Base-by-base conservation (phyloP, 805 yeast genomes). In the Schwanniomyces vanrijiae region DNA sequence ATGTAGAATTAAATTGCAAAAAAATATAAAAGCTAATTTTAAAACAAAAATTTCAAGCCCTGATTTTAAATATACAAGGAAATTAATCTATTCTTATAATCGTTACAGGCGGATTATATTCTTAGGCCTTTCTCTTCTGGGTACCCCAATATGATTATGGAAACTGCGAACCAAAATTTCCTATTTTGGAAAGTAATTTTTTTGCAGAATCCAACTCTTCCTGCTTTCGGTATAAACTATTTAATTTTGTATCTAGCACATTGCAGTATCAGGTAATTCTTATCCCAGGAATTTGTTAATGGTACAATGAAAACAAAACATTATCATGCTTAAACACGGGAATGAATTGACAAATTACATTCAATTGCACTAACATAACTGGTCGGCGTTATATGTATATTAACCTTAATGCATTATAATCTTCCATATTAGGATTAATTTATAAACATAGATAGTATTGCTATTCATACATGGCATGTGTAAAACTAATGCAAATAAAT, bases 131-230 rank as follows among this genome's bases (percentile, higher is more conserved):
- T 14, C 35, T 31, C 35, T 31, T 31, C 35, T 31, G 19, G 35
- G 35, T 9, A 26, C 29, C 20, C 35, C 19, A 31, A 14, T 13
- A 5, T 31, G 35, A 31, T 31, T 7, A 9, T 31, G 14, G 18
- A 13, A 11, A 31, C 35, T 31, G 35, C 35, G 35, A 31, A 7
- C 39, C 13, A 37, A 37, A 37, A 37, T 37, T 37, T 37, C 39
- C 39, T 37, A 5, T 37, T 37, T 37, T 25, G 39, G 39, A 37
- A 20, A 37, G 19, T 33, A 8, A 37, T 14, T 31, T 31, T 31
- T 31, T 31, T 31, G 35, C 35, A 31, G 19, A 31, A 31, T 16
- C 16, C 35, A 14, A n/a, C n/a, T n/a, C n/a, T n/a, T n/a, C n/a
- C n/a, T n/a, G n/a, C n/a, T n/a, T n/a, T n/a, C n/a, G n/a, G n/a